Evolutionary conservation across 164 flowering plant genomes (phyloP).

Genomic region (Aristolochia contorta): DNA sequence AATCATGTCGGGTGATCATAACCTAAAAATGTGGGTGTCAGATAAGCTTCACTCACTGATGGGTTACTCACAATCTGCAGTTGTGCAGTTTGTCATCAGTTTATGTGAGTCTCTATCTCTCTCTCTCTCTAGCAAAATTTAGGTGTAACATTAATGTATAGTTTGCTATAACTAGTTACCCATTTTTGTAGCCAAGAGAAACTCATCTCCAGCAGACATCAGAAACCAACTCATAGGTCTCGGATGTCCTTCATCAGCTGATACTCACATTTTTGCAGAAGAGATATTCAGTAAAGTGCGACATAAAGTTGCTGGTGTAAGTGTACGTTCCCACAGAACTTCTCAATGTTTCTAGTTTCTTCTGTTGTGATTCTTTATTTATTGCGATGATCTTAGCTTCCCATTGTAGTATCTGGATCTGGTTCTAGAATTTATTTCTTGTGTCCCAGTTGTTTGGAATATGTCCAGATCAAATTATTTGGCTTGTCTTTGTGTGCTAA

Average conservation of each 20-base stretch:
- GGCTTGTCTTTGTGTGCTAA: not conserved
- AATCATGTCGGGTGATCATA: constrained; percentile 44
- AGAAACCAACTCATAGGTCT: constrained; percentile 36
- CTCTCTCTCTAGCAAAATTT: not conserved
- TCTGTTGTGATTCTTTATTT: not conserved
- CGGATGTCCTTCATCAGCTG: constrained; percentile 47
- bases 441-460: not conserved
- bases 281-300: constrained; percentile 66
- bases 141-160: not conserved
- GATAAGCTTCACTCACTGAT: constrained; percentile 63
- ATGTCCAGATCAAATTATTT: not conserved
- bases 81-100: constrained; percentile 65
- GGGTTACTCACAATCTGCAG: constrained; percentile 61
- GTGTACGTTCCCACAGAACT: constrained; percentile 36
- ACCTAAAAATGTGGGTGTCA: constrained; percentile 67
- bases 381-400: not conserved
- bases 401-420: not conserved
- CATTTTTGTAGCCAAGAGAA: constrained; percentile 56
- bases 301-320: constrained; percentile 45
- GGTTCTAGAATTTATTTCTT: not conserved
- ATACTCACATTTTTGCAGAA: constrained; percentile 52
- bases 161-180: not conserved
- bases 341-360: not conserved
- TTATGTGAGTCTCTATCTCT: constrained; percentile 31
- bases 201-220: constrained; percentile 61